Conservation (phyloP, 306 rosid genomes). For the Cucumis melo region DNA sequence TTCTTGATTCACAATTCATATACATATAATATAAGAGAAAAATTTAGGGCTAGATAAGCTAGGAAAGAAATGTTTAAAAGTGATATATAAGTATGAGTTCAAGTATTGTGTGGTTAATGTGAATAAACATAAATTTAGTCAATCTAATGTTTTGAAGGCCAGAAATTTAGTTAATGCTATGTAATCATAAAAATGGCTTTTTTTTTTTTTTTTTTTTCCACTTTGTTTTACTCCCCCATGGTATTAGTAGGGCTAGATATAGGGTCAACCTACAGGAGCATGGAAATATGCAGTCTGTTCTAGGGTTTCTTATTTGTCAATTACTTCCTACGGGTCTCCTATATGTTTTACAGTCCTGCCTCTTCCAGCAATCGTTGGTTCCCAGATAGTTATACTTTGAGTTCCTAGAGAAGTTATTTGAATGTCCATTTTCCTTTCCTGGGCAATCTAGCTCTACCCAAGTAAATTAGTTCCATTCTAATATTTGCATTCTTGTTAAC, state of each 20-base stretch:
- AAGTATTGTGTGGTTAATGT: neutral
- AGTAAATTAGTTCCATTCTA: neutral
- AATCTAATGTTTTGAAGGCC: neutral
- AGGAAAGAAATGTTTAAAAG: neutral
- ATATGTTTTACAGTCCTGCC: neutral
- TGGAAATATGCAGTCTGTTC: neutral
- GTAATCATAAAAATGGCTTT: neutral
- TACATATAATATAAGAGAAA: neutral
- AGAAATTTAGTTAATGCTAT: neutral
- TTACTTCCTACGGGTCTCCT: neutral
- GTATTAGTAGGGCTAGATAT: neutral
- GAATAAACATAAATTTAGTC: neutral
- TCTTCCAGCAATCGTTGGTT: neutral
- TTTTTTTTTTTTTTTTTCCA: neutral
- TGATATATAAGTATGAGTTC: neutral
- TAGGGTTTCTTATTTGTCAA: neutral
- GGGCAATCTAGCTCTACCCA: neutral
- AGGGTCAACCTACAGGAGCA: neutral
- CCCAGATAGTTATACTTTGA: neutral
- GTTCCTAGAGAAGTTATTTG: neutral
- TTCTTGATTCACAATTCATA: neutral
- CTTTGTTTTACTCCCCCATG: too few species aligned
- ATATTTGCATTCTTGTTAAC: neutral
- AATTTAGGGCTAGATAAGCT: neutral
- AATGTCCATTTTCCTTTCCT: neutral